Base-by-base conservation (phyloP, 129 eudicot genomes). In the Flaveria linearis region DNA sequence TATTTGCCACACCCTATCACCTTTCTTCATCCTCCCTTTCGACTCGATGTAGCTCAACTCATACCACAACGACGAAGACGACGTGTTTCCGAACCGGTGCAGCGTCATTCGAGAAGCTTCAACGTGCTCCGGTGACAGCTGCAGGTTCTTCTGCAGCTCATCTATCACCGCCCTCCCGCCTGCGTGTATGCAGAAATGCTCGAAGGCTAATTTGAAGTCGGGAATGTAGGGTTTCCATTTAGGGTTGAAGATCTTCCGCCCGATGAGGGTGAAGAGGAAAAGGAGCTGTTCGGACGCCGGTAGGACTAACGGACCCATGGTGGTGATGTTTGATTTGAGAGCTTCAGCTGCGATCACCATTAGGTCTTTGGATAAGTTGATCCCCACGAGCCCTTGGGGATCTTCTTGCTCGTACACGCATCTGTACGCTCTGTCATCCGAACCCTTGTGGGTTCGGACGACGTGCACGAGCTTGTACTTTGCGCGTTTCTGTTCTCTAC, bases 51-150 rank as follows among this genome's bases (percentile, higher is more conserved):
- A 89, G 5, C 79, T 30, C 39, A 89, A 7, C 63, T 89, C 96
- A 8, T 89, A 89, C 96, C 92, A 89, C 18, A 89, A 66, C 0
- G 92, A 87, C 3, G 90, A 87, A 0, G 92, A 87, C 15, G 92
- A 89, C 36, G 96, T 89, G 69, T 89, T 89, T 0, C 96, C 96
- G 14, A 87, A 89, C 53, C 91, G 56, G 28, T 89, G 91, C 5
- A 87, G 68, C 11, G 96, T 87, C 96, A 89, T 89, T 65, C 92
- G 66, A 0, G 96, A 89, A 0, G 96, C 91, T 42, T 89, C 96
- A 1, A 85, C 87, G 72, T 89, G 90, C 33, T 87, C 88, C 8
- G 77, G 77, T 6, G 90, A 85, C 17, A 89, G 62, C 81, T 79
- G 85, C 1, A 89, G 85, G 64, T 79, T 89, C 83, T 89, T 89